Evolutionary conservation across 495 filamentous ascomycete species (phyloP).

Genomic region (Lophiotrema nucula): DNA sequence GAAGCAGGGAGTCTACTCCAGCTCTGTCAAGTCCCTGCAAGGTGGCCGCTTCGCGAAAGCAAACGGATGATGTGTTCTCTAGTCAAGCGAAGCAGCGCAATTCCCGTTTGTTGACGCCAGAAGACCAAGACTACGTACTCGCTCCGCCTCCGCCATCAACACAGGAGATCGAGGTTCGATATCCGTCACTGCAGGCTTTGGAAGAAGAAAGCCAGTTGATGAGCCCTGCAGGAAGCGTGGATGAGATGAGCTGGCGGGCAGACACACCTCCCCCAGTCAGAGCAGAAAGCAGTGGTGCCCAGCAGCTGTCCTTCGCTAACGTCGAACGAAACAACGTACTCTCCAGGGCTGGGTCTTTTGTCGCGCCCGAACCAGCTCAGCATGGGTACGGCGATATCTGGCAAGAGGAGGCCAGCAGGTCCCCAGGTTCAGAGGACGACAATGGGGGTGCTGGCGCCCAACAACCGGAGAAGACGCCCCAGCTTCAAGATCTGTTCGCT

Average conservation of each 20-base stretch:
- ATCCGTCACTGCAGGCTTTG: constrained; percentile 16
- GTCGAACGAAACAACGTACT: constrained; percentile 39
- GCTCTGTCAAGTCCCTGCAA: constrained; percentile 12
- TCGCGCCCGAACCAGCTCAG: constrained; percentile 38
- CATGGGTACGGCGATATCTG: constrained; percentile 42
- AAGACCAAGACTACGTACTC: constrained; percentile 30
- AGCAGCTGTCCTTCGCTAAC: not conserved
- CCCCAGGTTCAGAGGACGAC: constrained; percentile 28
- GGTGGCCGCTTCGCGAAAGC: not conserved
- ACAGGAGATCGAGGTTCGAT: constrained; percentile 5
- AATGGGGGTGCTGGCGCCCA: constrained; percentile 13
- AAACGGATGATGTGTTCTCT: constrained; percentile 28
- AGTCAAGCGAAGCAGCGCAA: not conserved
- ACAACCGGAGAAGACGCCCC: constrained; percentile 7
- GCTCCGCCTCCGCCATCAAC: constrained; percentile 12
- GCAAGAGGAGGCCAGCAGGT: constrained; percentile 46
- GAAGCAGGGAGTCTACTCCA: constrained; percentile 17
- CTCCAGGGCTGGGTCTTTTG: constrained; percentile 50
- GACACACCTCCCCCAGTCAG: constrained; percentile 31
- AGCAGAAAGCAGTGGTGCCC: not conserved
- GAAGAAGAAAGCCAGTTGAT: constrained; percentile 16
- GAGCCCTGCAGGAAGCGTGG: constrained; percentile 36
- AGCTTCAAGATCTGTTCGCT: constrained; percentile 32
- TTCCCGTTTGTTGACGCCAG: constrained; percentile 33
- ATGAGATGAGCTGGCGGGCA: constrained; percentile 41